Evolutionary conservation across 2,329 filamentous ascomycete genomes (phyloP), one percentile per base, ranked within the genome.

Genomic region (Tricladium varicosporioides): DNA sequence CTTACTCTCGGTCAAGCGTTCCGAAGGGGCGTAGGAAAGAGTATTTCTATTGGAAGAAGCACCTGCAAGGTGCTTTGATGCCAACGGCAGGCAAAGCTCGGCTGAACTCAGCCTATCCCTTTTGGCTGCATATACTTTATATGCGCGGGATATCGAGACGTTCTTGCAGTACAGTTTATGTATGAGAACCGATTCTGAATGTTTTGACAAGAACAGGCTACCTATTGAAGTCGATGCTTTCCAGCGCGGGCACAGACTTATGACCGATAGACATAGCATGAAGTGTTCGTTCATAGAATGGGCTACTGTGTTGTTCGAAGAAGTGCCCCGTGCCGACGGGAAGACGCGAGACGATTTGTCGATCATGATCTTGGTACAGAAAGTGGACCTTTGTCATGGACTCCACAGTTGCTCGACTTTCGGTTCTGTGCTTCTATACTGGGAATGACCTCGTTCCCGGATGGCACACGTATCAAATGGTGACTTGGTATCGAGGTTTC

Each of bases 81-180:
- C 51, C 43, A 54, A 48, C 45, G 52, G 52, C 52, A 49, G 52
- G 52, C 52, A 49, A 33, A 54, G n/a, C 14, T 27, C 11, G 45
- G 31, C 31, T 54, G 31, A n/a, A 42, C 15, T 32, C 18, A 44
- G 42, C 47, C 47, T 49, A 31, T 27, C 44, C n/a, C 36, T 27
- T 40, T 53, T 22, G 51, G 51, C 19, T 53, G 51, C 51, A 53
- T 47, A 31, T 8, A 31, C 22, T 31, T 49, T 49, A 31, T 19
- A 27, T 10, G 36, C 36, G 36, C n/a, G 36, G 36, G 36, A 40
- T 27, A 27, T 27, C 22, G 7, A 27, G 22, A 27, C 22, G 22
- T 27, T 4, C 22, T 27, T 27, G 22, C 36, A 40, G 36, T 11
- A 40, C 36, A 40, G n/a, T 10, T 40, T 40, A 40, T 40, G 36